Base-by-base conservation (phyloP, 108 stramenopile genomes). In the Epipyxis sp. region DNA sequence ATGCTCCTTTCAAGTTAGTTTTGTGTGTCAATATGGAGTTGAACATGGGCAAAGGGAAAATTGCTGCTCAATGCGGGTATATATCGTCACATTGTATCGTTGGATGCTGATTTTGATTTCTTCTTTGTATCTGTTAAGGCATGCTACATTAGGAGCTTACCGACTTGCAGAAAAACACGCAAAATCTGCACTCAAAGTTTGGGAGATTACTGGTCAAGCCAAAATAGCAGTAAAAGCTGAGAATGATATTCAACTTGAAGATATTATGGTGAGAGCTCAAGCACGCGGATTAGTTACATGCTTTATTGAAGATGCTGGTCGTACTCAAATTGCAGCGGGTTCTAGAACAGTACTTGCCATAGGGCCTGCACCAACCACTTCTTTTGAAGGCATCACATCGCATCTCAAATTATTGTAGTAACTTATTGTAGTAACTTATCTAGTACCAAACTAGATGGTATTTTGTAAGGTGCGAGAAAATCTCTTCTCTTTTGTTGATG, bases 261-360 rank as follows among this genome's bases (percentile, higher is more conserved):
- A 77, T 39, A 92, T 95, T 80, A 85, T 82, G 6, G 86, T 81
- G 69, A 84, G 77, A 69, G 93, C 91, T 20, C 69, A 85, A 37
- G 80, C 78, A 61, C 77, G 71, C 44, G 92, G 89, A 3, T 88
- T 95, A 77, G 92, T 93, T 1, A 44, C 87, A 57, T 93, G 92
- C 76, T 78, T 95, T 13, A 93, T 95, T 1, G 91, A 91, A 79
- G 94, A 95, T 86, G 94, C 94, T 1, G 94, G 94, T 13, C 83
- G 92, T 43, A 95, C 94, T 39, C 94, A 95, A 85, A 95, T 95
- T 85, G 92, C 92, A 25, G 92, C 94, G 35, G 94, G 94, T 57
- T 90, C 90, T 32, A 77, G 91, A 61, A 95, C 94, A 25, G 94
- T 95, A 2, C 80, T 93, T 54, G 94, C 93, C 54, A 78, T 95